A percentile compares a stretch with the other conserved stretches of the same genome.
Evolutionary conservation across 345 rosid species (phyloP).

Genomic region (Passiflora organensis): DNA sequence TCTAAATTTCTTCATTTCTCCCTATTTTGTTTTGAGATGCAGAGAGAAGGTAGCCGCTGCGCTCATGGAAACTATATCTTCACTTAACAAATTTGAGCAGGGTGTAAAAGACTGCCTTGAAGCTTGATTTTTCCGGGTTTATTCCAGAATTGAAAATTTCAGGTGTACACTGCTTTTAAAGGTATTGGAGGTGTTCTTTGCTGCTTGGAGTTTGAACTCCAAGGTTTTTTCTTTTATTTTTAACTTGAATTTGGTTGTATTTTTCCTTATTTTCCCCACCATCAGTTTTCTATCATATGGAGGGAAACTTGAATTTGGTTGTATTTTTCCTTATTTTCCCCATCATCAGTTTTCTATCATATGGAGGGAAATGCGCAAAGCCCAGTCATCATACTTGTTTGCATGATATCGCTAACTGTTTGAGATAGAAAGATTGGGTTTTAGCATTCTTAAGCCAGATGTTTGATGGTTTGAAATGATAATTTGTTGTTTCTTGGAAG

Average conservation of each 20-base stretch:
- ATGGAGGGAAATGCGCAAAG: neutral
- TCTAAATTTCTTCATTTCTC: neutral
- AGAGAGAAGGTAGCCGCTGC: conserved; percentile 48
- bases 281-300: too few species aligned
- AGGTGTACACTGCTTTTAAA: conserved; percentile 10
- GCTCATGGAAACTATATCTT: conserved; percentile 44
- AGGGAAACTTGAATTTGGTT: conserved; percentile 3
- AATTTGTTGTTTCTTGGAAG: too few species aligned
- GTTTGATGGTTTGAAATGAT: too few species aligned
- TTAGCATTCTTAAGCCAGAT: too few species aligned
- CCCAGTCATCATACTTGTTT: neutral
- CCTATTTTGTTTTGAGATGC: conserved; percentile 14
- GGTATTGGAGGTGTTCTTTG: conserved; percentile 10
- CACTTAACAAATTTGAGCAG: conserved; percentile 56
- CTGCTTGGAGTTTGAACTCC: conserved; percentile 2
- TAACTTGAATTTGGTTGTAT: conserved; percentile 4
- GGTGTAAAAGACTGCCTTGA: conserved; percentile 56
- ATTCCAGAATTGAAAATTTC: conserved; percentile 1
- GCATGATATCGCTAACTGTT: neutral
- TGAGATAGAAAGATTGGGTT: too few species aligned
- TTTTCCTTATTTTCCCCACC: neutral
- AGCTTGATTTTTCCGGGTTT: conserved; percentile 26
- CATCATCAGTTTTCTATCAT: too few species aligned
- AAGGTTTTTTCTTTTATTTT: too few species aligned
- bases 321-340: neutral